Conservation (phyloP, 257 asterid species). For the Mitragyna speciosa region DNA sequence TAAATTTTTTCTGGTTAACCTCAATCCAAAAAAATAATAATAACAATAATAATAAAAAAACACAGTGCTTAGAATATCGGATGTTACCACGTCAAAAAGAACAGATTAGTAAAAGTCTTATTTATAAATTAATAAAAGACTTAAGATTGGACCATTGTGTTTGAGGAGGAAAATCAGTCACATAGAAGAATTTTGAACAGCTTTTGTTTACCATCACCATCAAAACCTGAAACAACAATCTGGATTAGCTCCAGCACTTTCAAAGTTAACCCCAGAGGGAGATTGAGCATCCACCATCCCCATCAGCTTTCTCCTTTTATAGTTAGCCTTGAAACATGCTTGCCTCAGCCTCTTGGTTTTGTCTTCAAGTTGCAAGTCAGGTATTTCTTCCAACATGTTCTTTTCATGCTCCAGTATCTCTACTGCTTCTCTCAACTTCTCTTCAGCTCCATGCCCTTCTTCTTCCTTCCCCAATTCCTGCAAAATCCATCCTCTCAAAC, state of each 20-base stretch:
- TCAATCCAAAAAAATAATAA: too few relatives aligned
- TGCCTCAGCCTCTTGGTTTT: conserved; percentile 68
- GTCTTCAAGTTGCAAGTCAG: conserved; percentile 55
- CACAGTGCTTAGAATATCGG: neutral
- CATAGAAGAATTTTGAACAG: conserved; percentile 40
- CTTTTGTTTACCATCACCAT: conserved; percentile 25
- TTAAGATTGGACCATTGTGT: conserved; percentile 3
- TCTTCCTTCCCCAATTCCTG: conserved; percentile 52
- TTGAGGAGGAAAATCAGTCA: conserved; percentile 35
- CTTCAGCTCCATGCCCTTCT: conserved; percentile 31
- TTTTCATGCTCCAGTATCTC: conserved; percentile 48
- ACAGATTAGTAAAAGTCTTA: neutral
- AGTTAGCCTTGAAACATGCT: conserved; percentile 69
- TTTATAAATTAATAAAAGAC: neutral
- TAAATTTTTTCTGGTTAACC: too few relatives aligned
- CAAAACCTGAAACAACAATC: neutral
- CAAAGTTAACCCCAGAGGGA: neutral
- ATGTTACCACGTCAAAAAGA: neutral
- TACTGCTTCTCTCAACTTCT: conserved; percentile 34
- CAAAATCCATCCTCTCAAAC: neutral
- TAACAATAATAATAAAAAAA: too few relatives aligned
- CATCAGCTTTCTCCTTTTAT: conserved; percentile 61
- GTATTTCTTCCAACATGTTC: conserved; percentile 56
- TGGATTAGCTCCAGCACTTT: neutral
- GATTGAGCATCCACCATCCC: conserved; percentile 26